Percentiles rank a stretch among this genome's conserved stretches.
Conservation (phyloP, 352 stramenopile species). For the Globisporangium alternatum region DNA sequence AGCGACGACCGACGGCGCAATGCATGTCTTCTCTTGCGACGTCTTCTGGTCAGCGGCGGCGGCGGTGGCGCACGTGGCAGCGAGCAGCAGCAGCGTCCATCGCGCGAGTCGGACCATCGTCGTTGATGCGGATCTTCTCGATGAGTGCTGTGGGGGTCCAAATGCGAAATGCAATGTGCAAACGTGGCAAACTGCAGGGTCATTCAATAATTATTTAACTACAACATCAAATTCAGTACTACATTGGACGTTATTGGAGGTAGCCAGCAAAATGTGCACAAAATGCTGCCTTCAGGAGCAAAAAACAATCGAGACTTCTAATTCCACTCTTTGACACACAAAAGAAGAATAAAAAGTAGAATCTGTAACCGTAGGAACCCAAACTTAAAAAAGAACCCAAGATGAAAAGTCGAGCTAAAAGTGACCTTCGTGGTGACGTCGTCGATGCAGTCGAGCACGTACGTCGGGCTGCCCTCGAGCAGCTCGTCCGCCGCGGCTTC, state of each 20-base stretch:
- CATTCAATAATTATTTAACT: no score
- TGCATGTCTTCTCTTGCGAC: slow-evolving; percentile 16
- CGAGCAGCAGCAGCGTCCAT: slow-evolving; percentile 39
- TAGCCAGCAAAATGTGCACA: no score
- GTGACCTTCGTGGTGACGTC: slow-evolving; percentile 97
- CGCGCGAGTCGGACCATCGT: slow-evolving; percentile 34
- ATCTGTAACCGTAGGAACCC: no score
- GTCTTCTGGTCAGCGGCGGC: slow-evolving; percentile 24
- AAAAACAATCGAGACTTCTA: no score
- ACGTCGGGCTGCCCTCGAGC: slow-evolving; percentile 87
- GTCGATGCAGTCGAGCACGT: slow-evolving; percentile 98
- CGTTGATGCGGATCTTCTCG: not conserved
- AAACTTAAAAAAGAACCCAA: no score
- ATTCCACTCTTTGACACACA: no score
- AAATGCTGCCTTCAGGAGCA: no score
- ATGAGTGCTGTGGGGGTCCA: not conserved
- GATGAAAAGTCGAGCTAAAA: no score
- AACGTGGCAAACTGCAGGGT: no score
- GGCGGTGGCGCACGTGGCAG: slow-evolving; percentile 27
- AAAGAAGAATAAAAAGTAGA: no score
- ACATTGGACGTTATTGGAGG: no score
- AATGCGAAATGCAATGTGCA: not conserved
- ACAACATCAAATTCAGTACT: no score
- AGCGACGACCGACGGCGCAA: slow-evolving; percentile 36
- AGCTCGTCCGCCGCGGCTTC: slow-evolving; percentile 71